A percentile compares a stretch with the other conserved stretches of the same genome.
phyloP scores from a whole-genome alignment of 176 grass and related monocot genomes.

The Guadua angustifolia region DNA sequence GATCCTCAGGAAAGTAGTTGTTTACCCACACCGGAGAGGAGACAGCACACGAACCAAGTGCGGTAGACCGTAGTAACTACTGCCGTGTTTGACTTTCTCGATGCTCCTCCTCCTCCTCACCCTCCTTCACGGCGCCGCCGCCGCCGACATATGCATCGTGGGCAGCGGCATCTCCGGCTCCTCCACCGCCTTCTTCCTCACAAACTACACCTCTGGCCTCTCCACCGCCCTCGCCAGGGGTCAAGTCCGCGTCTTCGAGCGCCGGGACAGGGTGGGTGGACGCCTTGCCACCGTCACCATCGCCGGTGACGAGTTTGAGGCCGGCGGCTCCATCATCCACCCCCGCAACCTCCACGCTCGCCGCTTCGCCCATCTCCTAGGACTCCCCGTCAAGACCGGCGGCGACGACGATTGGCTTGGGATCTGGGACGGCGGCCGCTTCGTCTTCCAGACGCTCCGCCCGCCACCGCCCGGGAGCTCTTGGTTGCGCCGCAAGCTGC shows the following conservation, averaged over 20 bases:
- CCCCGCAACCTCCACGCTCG: conserved; percentile 69
- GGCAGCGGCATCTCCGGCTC: conserved; percentile 81
- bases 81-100: not conserved
- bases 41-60: no score
- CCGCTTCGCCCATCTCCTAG: conserved; percentile 64
- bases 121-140: not conserved
- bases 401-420: conserved; percentile 66
- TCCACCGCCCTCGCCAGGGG: conserved; percentile 7
- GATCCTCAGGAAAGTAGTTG: no score
- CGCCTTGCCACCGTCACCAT: conserved; percentile 66
- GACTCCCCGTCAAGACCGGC: conserved; percentile 36
- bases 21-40: no score
- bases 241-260: conserved; percentile 75
- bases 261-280: conserved; percentile 56
- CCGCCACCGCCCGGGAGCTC: conserved; percentile 54
- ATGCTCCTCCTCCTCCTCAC: not conserved
- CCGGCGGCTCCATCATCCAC: conserved; percentile 80
- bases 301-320: conserved; percentile 71
- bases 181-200: conserved; percentile 83
- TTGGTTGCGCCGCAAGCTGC: conserved; percentile 56
- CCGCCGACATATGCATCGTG: conserved; percentile 66
- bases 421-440: conserved; percentile 72
- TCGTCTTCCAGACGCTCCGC: conserved; percentile 71
- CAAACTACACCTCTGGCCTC: conserved; percentile 53
- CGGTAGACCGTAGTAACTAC: no score